Conservation (phyloP, 305 asterid species). For the Coffea humblotiana region DNA sequence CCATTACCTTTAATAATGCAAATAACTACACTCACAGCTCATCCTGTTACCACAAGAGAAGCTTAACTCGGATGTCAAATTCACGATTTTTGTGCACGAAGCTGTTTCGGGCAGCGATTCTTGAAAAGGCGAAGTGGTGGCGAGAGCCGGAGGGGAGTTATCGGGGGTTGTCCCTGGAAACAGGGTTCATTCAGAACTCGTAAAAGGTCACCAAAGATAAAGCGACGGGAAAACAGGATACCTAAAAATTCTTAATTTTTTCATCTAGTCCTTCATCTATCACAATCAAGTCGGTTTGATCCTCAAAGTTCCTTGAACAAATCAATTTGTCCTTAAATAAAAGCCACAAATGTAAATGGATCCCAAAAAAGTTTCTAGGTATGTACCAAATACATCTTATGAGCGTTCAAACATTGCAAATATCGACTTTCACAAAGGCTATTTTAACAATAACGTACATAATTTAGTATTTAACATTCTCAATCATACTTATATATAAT, state of each 20-base stretch:
- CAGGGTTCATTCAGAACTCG: too few relatives aligned
- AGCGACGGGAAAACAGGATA: too few relatives aligned
- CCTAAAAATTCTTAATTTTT: too few relatives aligned
- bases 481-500: too few relatives aligned
- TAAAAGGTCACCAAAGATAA: too few relatives aligned
- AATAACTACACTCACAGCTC: background rate
- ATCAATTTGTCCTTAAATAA: background rate
- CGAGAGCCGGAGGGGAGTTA: background rate
- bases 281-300: background rate
- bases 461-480: too few relatives aligned
- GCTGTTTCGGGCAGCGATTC: background rate
- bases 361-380: background rate
- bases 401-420: background rate
- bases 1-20: conserved; percentile 36
- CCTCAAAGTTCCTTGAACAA: background rate
- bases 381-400: background rate
- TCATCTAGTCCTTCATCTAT: background rate
- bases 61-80: background rate
- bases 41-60: background rate
- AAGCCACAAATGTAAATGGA: background rate
- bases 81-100: background rate
- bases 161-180: background rate
- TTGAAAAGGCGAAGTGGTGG: background rate
- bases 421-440: background rate
- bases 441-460: background rate